A percentile compares a stretch with the other conserved stretches of the same genome.
These are phyloP conservation scores for Aspergillus niger DNA, from an alignment of 2,329 filamentous ascomycete species.

Conservation along the genomic window DNA sequence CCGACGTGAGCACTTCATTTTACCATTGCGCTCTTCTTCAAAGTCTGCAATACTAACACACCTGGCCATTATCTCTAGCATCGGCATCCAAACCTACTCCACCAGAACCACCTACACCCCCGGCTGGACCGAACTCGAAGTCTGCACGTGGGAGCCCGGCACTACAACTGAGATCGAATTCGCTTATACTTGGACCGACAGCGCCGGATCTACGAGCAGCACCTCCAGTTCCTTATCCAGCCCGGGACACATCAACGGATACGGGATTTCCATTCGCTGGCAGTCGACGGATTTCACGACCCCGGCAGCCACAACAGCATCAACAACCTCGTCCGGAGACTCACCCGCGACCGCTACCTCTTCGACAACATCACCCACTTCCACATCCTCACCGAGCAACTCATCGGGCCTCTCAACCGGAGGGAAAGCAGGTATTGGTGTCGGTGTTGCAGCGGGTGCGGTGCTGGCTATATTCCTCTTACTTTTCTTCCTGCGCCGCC, in stretches of 20 bases:
- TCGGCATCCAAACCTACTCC: not conserved
- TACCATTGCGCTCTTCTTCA: not conserved
- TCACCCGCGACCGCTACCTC: not conserved
- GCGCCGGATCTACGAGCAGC: not conserved
- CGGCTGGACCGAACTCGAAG: conserved; percentile 1
- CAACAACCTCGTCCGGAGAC: not conserved
- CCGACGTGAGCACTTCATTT: not conserved
- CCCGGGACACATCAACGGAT: not conserved
- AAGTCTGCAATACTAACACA: not conserved
- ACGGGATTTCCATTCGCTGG: conserved; percentile 1
- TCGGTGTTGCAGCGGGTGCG: not conserved
- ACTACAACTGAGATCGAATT: not conserved
- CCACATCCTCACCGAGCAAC: not conserved
- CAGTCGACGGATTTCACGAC: conserved; percentile 7
- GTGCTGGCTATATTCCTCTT: not conserved
- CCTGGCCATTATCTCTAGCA: not conserved
- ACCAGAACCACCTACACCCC: not conserved
- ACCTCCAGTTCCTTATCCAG: not conserved
- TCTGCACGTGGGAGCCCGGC: not conserved
- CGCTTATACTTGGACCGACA: not conserved
- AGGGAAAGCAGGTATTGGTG: not conserved
- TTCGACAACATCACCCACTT: not conserved
- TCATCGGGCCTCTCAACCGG: not conserved
- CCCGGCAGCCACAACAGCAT: not conserved
- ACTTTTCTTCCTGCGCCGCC: not conserved